Percentiles rank a stretch among this genome's conserved stretches.
Evolutionary conservation across 345 rosid genomes (phyloP).

Genomic region (Salix caprea): DNA sequence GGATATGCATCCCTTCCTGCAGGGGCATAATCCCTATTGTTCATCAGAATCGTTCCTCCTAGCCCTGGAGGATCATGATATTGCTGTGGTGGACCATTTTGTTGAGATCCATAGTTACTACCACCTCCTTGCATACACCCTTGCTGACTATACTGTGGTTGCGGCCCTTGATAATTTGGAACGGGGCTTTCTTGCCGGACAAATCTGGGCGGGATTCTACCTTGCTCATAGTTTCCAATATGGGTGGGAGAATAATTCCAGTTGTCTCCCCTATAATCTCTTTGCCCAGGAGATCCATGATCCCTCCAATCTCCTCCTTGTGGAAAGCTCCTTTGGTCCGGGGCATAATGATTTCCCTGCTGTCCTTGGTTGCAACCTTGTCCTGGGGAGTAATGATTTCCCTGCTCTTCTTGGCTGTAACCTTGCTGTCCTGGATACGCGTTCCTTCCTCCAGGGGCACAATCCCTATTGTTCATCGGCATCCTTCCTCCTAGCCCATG

Average conservation of each 20-base stretch:
- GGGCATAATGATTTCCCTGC: slow-evolving; percentile 29
- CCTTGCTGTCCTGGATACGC: slow-evolving; percentile 32
- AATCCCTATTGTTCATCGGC: slow-evolving; percentile 37
- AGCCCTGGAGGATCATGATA: slow-evolving; percentile 24
- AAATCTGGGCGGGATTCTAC: slow-evolving; percentile 18
- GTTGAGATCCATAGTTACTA: slow-evolving; percentile 43
- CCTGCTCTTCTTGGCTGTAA: slow-evolving; percentile 18
- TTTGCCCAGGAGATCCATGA: slow-evolving; percentile 15
- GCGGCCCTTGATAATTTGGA: too few species aligned
- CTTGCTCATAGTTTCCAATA: slow-evolving; percentile 36
- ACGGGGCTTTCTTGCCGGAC: slow-evolving; percentile 18
- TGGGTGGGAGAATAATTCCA: slow-evolving; percentile 32
- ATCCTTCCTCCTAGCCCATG: slow-evolving; percentile 31
- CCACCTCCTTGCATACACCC: slow-evolving; percentile 38
- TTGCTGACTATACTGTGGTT: slow-evolving; percentile 27
- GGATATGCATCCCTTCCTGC: slow-evolving; percentile 30
- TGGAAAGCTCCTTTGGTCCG: slow-evolving; percentile 34
- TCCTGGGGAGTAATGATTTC: slow-evolving; percentile 36
- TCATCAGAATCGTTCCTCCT: slow-evolving; percentile 37
- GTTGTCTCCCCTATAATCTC: slow-evolving; percentile 23
- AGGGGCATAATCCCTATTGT: slow-evolving; percentile 35
- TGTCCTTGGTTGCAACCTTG: slow-evolving; percentile 25
- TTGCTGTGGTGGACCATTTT: slow-evolving; percentile 38
- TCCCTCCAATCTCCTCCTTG: slow-evolving; percentile 35
- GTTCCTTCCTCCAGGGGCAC: slow-evolving; percentile 33